Conservation (phyloP, 768 basidiomycete genomes). For the Serendipita sp. region DNA sequence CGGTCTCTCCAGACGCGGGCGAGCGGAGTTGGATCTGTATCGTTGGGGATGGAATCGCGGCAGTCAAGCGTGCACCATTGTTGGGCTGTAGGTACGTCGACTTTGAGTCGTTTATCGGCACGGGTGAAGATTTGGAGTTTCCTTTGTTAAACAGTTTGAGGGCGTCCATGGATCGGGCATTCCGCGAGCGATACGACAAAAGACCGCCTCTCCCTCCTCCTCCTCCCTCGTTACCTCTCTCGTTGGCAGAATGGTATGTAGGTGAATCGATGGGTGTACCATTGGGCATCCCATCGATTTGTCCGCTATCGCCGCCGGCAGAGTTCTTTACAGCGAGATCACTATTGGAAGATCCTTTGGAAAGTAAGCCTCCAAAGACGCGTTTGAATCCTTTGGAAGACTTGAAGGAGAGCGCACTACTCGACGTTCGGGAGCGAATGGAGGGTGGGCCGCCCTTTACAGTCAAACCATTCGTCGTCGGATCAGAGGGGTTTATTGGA, state of each 20-base stretch:
- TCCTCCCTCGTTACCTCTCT: neutral
- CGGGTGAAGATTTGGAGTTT: neutral
- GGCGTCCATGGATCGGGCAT: slow-evolving; percentile 3
- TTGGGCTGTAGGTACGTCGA: no score
- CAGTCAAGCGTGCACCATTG: no score
- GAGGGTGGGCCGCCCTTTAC: neutral
- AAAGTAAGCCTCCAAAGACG: neutral
- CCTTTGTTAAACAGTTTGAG: neutral
- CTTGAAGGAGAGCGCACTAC: neutral
- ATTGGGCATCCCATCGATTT: neutral
- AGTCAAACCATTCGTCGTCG: neutral
- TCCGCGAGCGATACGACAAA: neutral
- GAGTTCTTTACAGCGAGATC: neutral
- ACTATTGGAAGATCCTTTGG: neutral
- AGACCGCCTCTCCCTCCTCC: neutral
- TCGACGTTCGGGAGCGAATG: neutral
- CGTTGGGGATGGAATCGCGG: no score
- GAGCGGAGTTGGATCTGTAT: no score
- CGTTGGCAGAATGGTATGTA: neutral
- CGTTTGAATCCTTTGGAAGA: neutral
- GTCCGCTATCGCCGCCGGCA: neutral
- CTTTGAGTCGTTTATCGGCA: no score
- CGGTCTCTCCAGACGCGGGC: no score
- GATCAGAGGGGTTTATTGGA: neutral
- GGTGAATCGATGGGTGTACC: neutral